Conservation (phyloP, 441 rosid species). For the Theobroma grandiflorum region DNA sequence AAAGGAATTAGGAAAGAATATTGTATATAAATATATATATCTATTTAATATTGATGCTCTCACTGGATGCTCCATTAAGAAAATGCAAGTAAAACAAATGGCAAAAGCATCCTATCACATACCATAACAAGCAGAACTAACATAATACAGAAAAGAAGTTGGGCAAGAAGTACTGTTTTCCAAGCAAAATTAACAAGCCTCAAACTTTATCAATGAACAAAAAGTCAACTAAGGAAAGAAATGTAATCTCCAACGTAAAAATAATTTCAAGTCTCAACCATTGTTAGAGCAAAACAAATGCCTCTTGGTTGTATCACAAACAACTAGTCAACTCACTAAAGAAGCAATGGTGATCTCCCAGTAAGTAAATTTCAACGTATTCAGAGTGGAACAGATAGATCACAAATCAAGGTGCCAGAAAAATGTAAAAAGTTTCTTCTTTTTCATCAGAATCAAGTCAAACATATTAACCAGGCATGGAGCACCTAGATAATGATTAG, state of each 20-base stretch:
- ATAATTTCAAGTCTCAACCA: background rate
- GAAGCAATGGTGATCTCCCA: background rate
- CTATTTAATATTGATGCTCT: background rate
- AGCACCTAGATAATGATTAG: background rate
- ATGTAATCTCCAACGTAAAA: background rate
- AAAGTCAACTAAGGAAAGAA: background rate
- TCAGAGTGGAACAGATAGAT: background rate
- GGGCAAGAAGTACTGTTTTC: background rate
- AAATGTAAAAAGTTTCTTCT: background rate
- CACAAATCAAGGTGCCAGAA: background rate
- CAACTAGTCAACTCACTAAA: background rate
- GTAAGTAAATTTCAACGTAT: background rate
- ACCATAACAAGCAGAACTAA: background rate
- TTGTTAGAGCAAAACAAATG: background rate
- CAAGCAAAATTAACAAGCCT: conserved; percentile 1
- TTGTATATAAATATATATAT: no score
- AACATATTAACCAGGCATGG: background rate
- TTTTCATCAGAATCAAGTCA: background rate
- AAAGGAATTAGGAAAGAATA: background rate
- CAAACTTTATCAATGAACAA: background rate
- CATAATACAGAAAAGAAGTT: background rate
- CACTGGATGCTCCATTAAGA: background rate
- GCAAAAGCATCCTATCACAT: background rate
- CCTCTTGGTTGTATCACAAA: background rate
- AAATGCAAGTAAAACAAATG: background rate